Evolutionary conservation across 208 protist species (phyloP).

Genomic region (Trypanosomatidae sp.): DNA sequence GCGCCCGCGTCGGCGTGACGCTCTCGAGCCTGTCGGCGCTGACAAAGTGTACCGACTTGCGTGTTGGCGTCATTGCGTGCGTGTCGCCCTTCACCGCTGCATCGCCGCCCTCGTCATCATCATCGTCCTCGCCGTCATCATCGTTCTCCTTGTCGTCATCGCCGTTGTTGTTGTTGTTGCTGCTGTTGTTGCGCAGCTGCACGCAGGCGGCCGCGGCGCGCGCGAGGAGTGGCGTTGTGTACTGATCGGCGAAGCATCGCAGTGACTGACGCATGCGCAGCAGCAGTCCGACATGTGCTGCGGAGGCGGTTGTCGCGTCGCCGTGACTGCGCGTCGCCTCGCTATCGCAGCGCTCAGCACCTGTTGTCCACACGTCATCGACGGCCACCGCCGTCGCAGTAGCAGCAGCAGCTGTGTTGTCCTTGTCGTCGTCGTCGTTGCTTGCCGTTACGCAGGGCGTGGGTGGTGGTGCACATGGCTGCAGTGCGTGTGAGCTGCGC

Average conservation of each 20-base stretch:
- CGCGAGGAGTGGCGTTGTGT: slow-evolving; percentile 2
- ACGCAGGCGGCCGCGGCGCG: slow-evolving; percentile 1
- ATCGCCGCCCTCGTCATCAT: not conserved
- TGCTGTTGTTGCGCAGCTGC: not conserved
- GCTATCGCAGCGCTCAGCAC: too few species aligned
- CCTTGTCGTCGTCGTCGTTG: too few species aligned
- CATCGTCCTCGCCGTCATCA: not conserved
- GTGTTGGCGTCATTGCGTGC: slow-evolving; percentile 4
- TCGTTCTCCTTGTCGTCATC: not conserved
- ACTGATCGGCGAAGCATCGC: slow-evolving; percentile 13
- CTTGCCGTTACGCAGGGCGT: too few species aligned
- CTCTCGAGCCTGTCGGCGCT: slow-evolving; percentile 29
- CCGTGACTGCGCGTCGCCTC: slow-evolving; percentile 12
- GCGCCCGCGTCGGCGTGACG: slow-evolving; percentile 18
- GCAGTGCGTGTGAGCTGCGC: too few species aligned
- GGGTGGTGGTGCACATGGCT: too few species aligned
- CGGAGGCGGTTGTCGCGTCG: slow-evolving; percentile 14
- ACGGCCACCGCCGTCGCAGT: too few species aligned
- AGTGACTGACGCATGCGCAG: not conserved
- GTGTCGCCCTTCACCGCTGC: not conserved
- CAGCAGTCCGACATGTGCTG: not conserved
- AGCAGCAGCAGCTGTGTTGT: too few species aligned
- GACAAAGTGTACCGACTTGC: slow-evolving; percentile 69
- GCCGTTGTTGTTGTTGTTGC: not conserved
- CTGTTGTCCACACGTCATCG: too few species aligned